These are phyloP conservation scores for Colletotrichum zoysiae DNA, from an alignment of 2,329 filamentous ascomycete genomes.

Conservation along the genomic window DNA sequence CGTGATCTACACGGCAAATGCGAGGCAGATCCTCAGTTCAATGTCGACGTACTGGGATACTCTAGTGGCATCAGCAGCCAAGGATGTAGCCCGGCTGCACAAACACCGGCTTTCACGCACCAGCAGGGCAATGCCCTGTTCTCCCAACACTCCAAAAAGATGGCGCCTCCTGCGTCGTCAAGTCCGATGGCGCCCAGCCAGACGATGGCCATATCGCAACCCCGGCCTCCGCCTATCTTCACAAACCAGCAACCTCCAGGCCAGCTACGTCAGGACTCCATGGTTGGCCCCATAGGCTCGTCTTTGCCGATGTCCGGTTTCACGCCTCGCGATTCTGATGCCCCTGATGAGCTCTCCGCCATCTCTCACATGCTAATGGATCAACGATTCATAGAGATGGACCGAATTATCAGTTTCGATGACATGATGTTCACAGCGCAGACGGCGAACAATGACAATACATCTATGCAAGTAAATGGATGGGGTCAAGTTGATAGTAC, in stretches of 20 bases:
- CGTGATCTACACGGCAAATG: constrained; percentile 40
- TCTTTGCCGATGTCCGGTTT: constrained; percentile 26
- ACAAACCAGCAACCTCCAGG: constrained; percentile 9
- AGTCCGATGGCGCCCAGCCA: constrained; percentile 1
- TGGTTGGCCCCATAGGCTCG: constrained; percentile 25
- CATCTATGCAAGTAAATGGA: constrained; percentile 22
- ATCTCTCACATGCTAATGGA: constrained; percentile 51
- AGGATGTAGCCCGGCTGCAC: constrained; percentile 27
- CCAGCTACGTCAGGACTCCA: constrained; percentile 22
- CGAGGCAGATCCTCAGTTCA: constrained; percentile 29
- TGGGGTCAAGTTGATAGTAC: constrained; percentile 31
- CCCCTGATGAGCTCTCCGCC: constrained; percentile 46
- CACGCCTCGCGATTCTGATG: constrained; percentile 22
- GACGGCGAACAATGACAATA: constrained; percentile 9
- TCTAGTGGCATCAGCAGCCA: constrained; percentile 33
- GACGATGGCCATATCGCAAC: background rate
- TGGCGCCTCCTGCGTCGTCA: background rate
- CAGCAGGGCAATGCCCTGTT: constrained; percentile 32
- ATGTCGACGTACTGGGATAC: constrained; percentile 43
- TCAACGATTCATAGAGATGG: constrained; percentile 50
- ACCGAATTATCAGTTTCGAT: constrained; percentile 52
- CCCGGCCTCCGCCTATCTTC: constrained; percentile 19
- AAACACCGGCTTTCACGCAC: constrained; percentile 27
- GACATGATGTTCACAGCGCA: constrained; percentile 51
- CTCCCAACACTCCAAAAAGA: background rate